These are phyloP conservation scores for Stemphylium lycopersici DNA, from an alignment of 2,329 filamentous ascomycete genomes.

Conservation along the genomic window DNA sequence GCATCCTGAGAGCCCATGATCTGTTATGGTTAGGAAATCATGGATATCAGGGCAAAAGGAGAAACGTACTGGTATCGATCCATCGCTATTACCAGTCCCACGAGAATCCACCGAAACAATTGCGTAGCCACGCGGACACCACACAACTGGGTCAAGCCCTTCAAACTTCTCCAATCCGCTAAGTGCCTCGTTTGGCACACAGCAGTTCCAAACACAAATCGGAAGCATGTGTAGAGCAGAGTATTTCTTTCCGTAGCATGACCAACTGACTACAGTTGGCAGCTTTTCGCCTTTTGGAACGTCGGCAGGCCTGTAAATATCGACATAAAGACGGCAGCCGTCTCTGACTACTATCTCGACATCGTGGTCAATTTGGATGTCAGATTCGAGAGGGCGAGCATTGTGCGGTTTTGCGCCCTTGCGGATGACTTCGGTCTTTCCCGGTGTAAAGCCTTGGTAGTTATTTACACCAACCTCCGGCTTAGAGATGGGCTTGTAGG, in stretches of 20 bases:
- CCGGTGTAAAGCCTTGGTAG: constrained; percentile 50
- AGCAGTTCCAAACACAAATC: constrained; percentile 50
- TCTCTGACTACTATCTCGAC: constrained; percentile 53
- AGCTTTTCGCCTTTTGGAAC: constrained; percentile 38
- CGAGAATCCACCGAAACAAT: constrained; percentile 44
- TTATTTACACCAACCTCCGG: constrained; percentile 50
- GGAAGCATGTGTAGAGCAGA: constrained; percentile 48
- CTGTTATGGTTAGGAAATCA: too few relatives aligned
- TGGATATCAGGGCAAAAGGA: too few relatives aligned
- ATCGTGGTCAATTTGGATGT: constrained; percentile 55
- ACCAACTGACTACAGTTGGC: constrained; percentile 55
- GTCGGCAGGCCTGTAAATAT: constrained; percentile 53
- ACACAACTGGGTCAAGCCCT: constrained; percentile 50
- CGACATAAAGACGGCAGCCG: constrained; percentile 51
- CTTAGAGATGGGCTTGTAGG: constrained; percentile 39
- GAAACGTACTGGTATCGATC: constrained; percentile 34
- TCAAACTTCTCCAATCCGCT: constrained; percentile 53
- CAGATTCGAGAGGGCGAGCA: constrained; percentile 42
- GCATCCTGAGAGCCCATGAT: constrained; percentile 53
- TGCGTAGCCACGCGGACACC: constrained; percentile 43
- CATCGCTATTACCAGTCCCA: constrained; percentile 44
- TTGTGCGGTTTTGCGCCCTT: constrained; percentile 49
- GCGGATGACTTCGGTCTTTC: constrained; percentile 49
- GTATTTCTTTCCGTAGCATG: constrained; percentile 55
- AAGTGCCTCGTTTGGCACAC: constrained; percentile 36